A percentile compares a stretch with the other conserved stretches of the same genome.
Evolutionary conservation across 129 eudicot genomes (phyloP).

Genomic region (Centella asiatica): DNA sequence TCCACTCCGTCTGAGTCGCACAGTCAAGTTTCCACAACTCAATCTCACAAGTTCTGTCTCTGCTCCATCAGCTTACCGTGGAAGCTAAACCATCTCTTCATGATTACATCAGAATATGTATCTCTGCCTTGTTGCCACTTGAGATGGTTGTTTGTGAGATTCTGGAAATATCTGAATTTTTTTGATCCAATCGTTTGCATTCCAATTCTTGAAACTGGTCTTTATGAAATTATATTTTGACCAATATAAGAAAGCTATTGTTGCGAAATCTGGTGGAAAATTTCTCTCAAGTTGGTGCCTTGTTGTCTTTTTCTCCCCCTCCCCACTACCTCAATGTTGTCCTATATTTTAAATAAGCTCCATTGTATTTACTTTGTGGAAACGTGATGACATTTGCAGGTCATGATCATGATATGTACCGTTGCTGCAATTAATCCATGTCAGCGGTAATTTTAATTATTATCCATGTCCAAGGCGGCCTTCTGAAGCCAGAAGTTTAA

Average conservation of each 20-base stretch:
- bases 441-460: conserved; percentile 46
- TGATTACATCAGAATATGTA: conserved; percentile 79
- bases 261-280: too few relatives aligned
- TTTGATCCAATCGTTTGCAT: too few relatives aligned
- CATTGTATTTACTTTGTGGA: conserved; percentile 2
- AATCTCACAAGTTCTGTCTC: conserved; percentile 51
- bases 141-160: background rate
- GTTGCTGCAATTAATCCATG: conserved; percentile 79
- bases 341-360: background rate
- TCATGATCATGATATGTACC: conserved; percentile 72
- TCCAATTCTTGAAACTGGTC: too few relatives aligned
- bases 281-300: too few relatives aligned
- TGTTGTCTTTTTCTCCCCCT: background rate
- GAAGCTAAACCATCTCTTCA: conserved; percentile 71
- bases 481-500: too few relatives aligned
- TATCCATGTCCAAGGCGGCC: too few relatives aligned
- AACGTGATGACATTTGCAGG: conserved; percentile 49
- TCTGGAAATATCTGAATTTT: too few relatives aligned
- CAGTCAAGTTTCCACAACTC: conserved; percentile 27
- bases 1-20: conserved; percentile 38
- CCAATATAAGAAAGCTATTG: too few relatives aligned
- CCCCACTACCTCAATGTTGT: background rate
- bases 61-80: conserved; percentile 72
- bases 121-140: background rate
- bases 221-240: too few relatives aligned